These are phyloP conservation scores for Ogataea parapolymorpha DNA, from an alignment of 805 yeast species.

Conservation along the genomic window DNA sequence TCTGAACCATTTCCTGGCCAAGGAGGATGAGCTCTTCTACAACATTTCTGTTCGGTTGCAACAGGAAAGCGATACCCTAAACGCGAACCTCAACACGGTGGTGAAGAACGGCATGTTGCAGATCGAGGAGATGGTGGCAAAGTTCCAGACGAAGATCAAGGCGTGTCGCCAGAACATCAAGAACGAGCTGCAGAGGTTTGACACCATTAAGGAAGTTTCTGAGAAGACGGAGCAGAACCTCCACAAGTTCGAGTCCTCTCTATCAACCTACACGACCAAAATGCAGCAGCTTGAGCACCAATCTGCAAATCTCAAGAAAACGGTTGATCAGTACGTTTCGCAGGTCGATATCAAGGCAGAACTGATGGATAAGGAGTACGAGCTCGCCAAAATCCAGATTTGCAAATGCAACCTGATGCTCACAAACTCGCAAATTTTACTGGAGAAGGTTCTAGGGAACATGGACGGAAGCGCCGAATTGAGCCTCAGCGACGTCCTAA, in stretches of 20 bases:
- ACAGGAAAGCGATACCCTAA: constrained; percentile 10
- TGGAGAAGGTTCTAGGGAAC: constrained; percentile 28
- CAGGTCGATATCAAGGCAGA: constrained; percentile 9
- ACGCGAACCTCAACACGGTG: constrained; percentile 3
- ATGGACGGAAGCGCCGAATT: constrained; percentile 18
- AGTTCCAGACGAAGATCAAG: constrained; percentile 6
- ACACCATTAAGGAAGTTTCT: constrained; percentile 3
- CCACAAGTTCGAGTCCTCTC: neutral
- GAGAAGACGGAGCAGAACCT: constrained; percentile 8
- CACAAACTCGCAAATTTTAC: constrained; percentile 24
- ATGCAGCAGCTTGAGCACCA: constrained; percentile 7
- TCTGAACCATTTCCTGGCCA: constrained; percentile 8
- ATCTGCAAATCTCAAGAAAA: constrained; percentile 4
- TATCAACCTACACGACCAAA: neutral
- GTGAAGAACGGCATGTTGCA: constrained; percentile 4
- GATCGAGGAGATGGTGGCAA: constrained; percentile 11
- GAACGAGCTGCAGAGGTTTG: constrained; percentile 10
- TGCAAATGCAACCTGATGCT: constrained; percentile 28
- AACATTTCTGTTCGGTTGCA: constrained; percentile 7
- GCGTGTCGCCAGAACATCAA: constrained; percentile 9
- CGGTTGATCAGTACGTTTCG: constrained; percentile 5
- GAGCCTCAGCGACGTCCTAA: constrained; percentile 11
- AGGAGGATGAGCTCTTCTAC: constrained; percentile 19
- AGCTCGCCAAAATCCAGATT: constrained; percentile 21
- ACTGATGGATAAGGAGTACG: constrained; percentile 15